phyloP scores from a whole-genome alignment of 2,329 filamentous ascomycete species.

The Pestalotiopsis sp. region DNA sequence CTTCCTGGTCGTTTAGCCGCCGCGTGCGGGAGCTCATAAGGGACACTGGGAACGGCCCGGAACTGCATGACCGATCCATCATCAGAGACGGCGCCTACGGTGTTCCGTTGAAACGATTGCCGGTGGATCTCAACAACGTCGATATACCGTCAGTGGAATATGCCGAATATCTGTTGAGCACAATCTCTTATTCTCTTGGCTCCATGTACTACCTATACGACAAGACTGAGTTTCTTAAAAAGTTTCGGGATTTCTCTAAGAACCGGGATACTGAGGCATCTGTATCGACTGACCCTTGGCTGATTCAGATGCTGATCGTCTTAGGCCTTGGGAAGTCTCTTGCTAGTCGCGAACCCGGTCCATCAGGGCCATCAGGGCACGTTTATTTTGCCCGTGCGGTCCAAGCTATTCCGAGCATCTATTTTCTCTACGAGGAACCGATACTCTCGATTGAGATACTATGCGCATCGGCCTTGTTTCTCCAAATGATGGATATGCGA shows the following conservation, averaged over 20 bases:
- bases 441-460: neutral
- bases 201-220: conserved; percentile 3
- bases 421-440: neutral
- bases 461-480: neutral
- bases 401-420: neutral
- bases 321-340: neutral
- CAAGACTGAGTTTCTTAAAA: neutral
- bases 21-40: neutral
- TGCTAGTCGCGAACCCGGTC: neutral
- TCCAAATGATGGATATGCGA: conserved; percentile 1
- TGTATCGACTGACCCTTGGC: neutral
- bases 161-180: neutral
- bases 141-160: neutral
- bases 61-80: neutral
- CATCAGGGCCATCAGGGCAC: neutral
- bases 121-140: neutral
- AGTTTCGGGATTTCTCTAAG: neutral
- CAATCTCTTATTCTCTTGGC: neutral
- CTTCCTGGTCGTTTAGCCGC: neutral
- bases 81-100: conserved; percentile 1
- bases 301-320: neutral
- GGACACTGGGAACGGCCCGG: neutral
- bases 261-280: neutral
- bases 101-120: neutral
- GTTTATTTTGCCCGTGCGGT: neutral